Percentiles rank a stretch among this genome's conserved stretches.
Conservation (phyloP, 1,139 yeast genomes). For the Blastobotrys illinoisensis region DNA sequence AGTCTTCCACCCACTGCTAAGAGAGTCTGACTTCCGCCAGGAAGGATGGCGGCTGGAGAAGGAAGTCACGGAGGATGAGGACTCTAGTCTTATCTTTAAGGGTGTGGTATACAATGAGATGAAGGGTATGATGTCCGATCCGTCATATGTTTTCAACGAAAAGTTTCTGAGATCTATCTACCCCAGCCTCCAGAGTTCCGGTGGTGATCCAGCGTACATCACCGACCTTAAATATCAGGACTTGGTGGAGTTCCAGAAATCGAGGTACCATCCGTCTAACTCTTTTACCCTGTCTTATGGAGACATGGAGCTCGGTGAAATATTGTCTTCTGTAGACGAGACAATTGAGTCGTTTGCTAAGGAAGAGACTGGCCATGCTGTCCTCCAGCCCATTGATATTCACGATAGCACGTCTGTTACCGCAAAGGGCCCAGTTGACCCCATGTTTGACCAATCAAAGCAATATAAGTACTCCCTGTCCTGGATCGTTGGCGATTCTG, state of each 20-base stretch:
- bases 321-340: conserved; percentile 52
- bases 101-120: conserved; percentile 98
- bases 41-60: conserved; percentile 98
- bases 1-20: conserved; percentile 73
- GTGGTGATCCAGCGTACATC: conserved; percentile 86
- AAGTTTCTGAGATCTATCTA: conserved; percentile 81
- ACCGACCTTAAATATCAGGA: conserved; percentile 71
- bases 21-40: conserved; percentile 79
- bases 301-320: conserved; percentile 56
- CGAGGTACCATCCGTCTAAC: conserved; percentile 85
- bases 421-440: conserved; percentile 74
- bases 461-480: conserved; percentile 80
- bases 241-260: conserved; percentile 64
- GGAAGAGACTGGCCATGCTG: conserved; percentile 15
- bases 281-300: conserved; percentile 88
- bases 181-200: conserved; percentile 81
- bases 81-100: conserved; percentile 64
- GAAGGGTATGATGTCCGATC: conserved; percentile 95
- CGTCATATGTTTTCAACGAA: conserved; percentile 79
- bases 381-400: conserved; percentile 44
- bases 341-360: conserved; percentile 47
- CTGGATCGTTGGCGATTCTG: conserved; percentile 78
- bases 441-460: conserved; percentile 64
- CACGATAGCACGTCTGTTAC: conserved; percentile 33
- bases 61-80: conserved; percentile 48